Base-by-base conservation (phyloP, 768 basidiomycete genomes). In the Calvatia gigantea region DNA sequence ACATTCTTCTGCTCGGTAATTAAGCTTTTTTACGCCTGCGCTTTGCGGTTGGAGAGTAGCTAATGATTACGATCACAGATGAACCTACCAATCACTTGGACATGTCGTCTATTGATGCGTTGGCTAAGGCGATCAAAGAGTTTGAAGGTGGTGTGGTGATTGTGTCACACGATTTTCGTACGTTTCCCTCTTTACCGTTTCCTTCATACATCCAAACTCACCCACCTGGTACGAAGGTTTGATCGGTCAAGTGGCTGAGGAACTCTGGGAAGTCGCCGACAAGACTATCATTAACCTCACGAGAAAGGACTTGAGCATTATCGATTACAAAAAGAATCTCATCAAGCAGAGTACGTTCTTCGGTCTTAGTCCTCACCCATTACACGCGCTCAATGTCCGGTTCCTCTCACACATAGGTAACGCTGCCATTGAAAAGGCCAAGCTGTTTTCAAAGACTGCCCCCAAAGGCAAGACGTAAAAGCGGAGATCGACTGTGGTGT, bases 101-200 rank as follows among this genome's bases (percentile, higher is more conserved):
- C 69, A 96, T 97, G 96, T 87, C 83, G 61, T 95, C 93, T 27
- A 99, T 99, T 70, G 96, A 98, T 68, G 96, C 97, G 1, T 83
- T 99, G 45, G 97, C 97, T 6, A 70, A 72, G 23, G 96, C 97
- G 47, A 98, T 99, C 80, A 97, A 96, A 71, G 91, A 91, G 67
- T 99, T 92, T 69, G 89, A 91, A 66, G 97, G 97, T 57, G 96
- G 97, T 65, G 97, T 99, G 37, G 97, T 98, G 63, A 98, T 99
- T 69, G 97, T 99, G 60, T 98, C 95, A 45, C 97, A 98, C 77
- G 96, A 99, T 73, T 99, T 99, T 89, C 91, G 96, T 91, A 64
- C 61, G 88, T 82, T 23, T 54, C 50, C 8, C 14, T 51, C 21
- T 17, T 53, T 27, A 31, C 29, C n/a, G 15, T 15, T 21, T 28